Evolutionary conservation across 345 rosid species (phyloP).

Genomic region (Adansonia digitata): DNA sequence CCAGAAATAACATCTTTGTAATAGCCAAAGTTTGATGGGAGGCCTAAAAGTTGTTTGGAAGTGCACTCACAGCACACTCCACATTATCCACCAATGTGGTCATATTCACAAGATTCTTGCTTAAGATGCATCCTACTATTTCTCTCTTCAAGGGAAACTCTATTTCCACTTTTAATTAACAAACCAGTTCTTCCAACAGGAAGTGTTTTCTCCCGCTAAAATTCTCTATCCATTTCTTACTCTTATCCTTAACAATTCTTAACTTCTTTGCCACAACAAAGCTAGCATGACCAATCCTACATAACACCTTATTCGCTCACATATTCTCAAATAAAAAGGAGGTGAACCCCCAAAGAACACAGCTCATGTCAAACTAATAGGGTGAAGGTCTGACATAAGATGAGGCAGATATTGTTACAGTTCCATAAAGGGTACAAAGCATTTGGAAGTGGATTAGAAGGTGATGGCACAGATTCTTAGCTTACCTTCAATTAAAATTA

Average conservation of each 20-base stretch:
- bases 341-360: background rate
- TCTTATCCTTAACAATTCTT: background rate
- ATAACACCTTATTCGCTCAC: background rate
- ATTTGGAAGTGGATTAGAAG: background rate
- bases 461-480: background rate
- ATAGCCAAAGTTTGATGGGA: background rate
- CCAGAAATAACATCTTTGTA: background rate
- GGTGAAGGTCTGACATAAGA: background rate
- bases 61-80: background rate
- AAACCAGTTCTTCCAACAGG: too few relatives aligned
- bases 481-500: background rate
- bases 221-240: background rate
- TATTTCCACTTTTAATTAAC: background rate
- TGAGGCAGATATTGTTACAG: background rate
- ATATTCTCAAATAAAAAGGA: background rate
- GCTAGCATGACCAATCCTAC: background rate
- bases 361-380: background rate
- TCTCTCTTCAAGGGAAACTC: background rate
- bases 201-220: too few relatives aligned
- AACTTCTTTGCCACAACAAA: background rate
- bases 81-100: background rate
- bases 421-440: background rate
- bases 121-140: background rate
- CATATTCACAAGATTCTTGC: background rate
- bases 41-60: background rate